A percentile compares a stretch with the other conserved stretches of the same genome.
These are phyloP conservation scores for Candida tropicalis DNA, from an alignment of 1,139 yeast species.

Conservation along the genomic window DNA sequence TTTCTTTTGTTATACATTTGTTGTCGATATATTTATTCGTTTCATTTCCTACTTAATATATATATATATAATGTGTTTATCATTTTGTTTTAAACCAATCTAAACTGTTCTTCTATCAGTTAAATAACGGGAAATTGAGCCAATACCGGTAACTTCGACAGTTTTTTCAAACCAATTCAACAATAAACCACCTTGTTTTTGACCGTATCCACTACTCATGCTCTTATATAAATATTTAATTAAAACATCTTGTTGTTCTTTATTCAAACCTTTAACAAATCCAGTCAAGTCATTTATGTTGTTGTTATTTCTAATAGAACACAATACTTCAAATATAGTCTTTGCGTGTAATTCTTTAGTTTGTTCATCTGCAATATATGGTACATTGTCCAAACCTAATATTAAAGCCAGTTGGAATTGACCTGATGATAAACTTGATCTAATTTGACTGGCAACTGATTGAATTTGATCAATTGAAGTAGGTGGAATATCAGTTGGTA, in stretches of 20 bases:
- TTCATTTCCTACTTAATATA: neutral
- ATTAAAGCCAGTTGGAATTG: slow-evolving; percentile 68
- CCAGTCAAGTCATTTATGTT: slow-evolving; percentile 58
- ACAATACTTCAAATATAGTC: slow-evolving; percentile 74
- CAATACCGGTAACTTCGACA: slow-evolving; percentile 81
- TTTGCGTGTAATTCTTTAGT: slow-evolving; percentile 52
- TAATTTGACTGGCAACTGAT: slow-evolving; percentile 57
- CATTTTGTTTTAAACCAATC: neutral
- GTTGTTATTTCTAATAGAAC: slow-evolving; percentile 67
- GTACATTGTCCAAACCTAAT: slow-evolving; percentile 69
- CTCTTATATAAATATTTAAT: slow-evolving; percentile 86
- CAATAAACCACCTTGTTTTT: slow-evolving; percentile 83
- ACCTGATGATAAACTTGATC: slow-evolving; percentile 70
- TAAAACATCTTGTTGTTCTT: slow-evolving; percentile 75
- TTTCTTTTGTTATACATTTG: neutral
- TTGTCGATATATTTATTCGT: neutral
- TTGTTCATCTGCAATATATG: slow-evolving; percentile 72
- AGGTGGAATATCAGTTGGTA: slow-evolving; percentile 54
- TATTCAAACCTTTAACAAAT: slow-evolving; percentile 58
- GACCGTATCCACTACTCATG: slow-evolving; percentile 76
- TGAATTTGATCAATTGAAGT: slow-evolving; percentile 55
- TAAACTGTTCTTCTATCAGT: slow-evolving; percentile 83
- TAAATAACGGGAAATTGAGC: slow-evolving; percentile 83
- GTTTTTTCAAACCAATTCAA: slow-evolving; percentile 93
- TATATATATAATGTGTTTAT: neutral